Base-by-base conservation (phyloP, 2,329 filamentous ascomycete species). In the Pseudogymnoascus sp. region DNA sequence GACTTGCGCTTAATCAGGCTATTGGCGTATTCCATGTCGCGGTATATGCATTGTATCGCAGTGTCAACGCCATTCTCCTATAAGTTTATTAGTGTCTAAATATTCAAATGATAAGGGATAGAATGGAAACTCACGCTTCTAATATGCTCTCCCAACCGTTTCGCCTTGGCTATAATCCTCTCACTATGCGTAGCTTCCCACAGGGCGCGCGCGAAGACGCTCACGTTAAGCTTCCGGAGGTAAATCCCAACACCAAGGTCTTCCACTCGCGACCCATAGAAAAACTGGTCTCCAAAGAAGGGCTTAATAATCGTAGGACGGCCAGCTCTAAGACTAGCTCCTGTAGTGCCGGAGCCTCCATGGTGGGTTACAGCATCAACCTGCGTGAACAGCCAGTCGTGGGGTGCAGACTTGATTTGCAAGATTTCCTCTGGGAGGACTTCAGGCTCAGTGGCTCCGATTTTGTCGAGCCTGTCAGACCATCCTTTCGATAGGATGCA, bases 261-360 rank as follows among this genome's bases (percentile, higher is more conserved):
- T 74, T 98, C 92, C 1, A 98, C 89, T 3, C 95, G 84, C 31
- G 82, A 85, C 6, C 92, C 95, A 70, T 96, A 98, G 80, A 99
- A 99, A 81, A 89, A 97, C 73, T 99, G 95, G 70, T 99, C 95
- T 4, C 95, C 95, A 72, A 99, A 99, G 79, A 98, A 99, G 0
- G 95, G 95, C 65, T 93, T 90, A 72, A 98, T 89, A 67, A 99
- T 93, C 0, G 95, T 98, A 0, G 95, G 95, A 4, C 96, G 85
- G 2, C 95, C 95, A 0, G 93, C 93, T 61, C 95, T 84, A 59
- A 99, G 79, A 74, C 91, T 96, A 0, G 95, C 95, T 1, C 95
- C 95, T 0, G 95, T 99, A 0, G 95, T 99, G 1, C 95, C 95
- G 4, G 92, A 91, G 4, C 95, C 95, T 59, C 95, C 95, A 72